Conservation (phyloP, 2,329 filamentous ascomycete species). For the Colletotrichum trifolii region DNA sequence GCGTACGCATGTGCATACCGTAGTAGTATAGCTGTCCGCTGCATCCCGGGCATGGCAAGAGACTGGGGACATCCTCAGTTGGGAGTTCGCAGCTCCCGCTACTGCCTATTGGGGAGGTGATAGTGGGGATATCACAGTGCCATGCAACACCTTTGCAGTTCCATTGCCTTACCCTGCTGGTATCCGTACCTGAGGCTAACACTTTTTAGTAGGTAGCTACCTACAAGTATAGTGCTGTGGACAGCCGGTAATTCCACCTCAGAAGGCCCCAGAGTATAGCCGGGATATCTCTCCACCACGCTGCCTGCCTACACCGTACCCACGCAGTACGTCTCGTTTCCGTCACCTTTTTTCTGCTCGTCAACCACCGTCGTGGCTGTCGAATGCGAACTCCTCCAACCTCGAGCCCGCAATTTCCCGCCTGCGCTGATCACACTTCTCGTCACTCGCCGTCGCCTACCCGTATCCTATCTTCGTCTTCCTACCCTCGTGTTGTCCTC, state of each 20-base stretch:
- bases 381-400: conserved; percentile 31
- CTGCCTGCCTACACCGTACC: conserved; percentile 5
- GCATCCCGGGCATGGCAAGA: not conserved
- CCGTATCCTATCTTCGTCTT: conserved; percentile 1
- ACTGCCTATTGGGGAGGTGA: conserved; percentile 21
- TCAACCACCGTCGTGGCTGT: conserved; percentile 2
- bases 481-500: conserved; percentile 4
- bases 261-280: not conserved
- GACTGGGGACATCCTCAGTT: conserved; percentile 25
- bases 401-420: conserved; percentile 33
- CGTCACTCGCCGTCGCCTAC: conserved; percentile 14
- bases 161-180: too few species aligned
- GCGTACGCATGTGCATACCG: not conserved
- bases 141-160: too few species aligned
- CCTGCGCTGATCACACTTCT: conserved; percentile 32
- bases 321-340: not conserved
- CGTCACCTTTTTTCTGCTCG: not conserved
- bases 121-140: conserved; percentile 13
- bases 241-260: too few species aligned
- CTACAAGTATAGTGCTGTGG: too few species aligned
- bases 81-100: conserved; percentile 16
- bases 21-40: too few species aligned
- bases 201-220: too few species aligned
- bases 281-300: conserved; percentile 10
- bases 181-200: too few species aligned